phyloP scores from a whole-genome alignment of 192 early-diverging fungal species.

The Entomortierella parvispora region DNA sequence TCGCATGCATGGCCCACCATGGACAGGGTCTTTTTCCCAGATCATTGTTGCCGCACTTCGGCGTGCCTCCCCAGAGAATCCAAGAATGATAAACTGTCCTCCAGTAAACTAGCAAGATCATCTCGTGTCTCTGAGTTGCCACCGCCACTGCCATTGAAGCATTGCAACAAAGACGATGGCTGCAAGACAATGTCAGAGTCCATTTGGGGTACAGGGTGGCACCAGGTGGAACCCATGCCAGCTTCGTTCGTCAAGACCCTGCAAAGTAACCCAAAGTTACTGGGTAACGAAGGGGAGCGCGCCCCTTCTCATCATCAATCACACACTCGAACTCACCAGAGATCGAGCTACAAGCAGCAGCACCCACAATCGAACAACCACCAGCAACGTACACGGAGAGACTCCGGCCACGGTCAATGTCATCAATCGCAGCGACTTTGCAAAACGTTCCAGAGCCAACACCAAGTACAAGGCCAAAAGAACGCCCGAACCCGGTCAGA shows the following conservation, averaged over 20 bases:
- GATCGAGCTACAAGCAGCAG: neutral
- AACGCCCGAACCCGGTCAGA: no score
- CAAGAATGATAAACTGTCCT: neutral
- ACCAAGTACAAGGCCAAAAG: no score
- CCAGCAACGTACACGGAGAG: neutral
- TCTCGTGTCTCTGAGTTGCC: constrained; percentile 33
- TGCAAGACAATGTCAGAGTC: constrained; percentile 30
- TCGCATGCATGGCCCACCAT: constrained; percentile 45
- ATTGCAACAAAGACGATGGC: neutral
- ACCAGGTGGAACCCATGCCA: constrained; percentile 43
- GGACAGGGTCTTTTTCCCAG: constrained; percentile 44
- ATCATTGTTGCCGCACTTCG: constrained; percentile 45
- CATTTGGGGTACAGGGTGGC: constrained; percentile 49
- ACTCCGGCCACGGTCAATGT: constrained; percentile 1
- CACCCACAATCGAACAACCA: neutral
- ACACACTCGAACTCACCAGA: constrained; percentile 3
- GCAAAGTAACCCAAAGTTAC: constrained; percentile 20
- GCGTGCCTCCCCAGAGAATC: constrained; percentile 14
- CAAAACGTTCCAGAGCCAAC: no score
- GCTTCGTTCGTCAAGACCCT: constrained; percentile 41
- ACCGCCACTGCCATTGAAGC: constrained; percentile 16
- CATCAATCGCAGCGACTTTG: neutral
- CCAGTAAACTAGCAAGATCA: neutral
- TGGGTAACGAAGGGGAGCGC: constrained; percentile 26
- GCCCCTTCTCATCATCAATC: neutral